phyloP scores from a whole-genome alignment of 2,329 filamentous ascomycete species.

The Neonectria neomacrospora region DNA sequence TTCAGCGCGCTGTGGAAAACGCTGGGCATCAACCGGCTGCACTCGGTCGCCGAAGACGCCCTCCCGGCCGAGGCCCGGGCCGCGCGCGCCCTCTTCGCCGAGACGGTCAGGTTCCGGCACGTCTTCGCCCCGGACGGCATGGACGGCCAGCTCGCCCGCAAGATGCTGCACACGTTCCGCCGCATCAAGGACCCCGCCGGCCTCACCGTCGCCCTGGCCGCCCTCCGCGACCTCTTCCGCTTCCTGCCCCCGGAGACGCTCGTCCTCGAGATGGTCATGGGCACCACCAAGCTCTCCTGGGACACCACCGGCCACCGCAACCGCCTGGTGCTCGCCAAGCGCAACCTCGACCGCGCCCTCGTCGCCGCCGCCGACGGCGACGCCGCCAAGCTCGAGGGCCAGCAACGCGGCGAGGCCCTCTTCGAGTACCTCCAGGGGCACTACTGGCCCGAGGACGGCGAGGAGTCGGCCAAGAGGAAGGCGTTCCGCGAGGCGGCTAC shows the following conservation, averaged over 20 bases:
- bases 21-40: slow-evolving; percentile 61
- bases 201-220: slow-evolving; percentile 58
- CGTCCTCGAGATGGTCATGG: slow-evolving; percentile 59
- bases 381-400: slow-evolving; percentile 49
- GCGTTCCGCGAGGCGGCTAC: slow-evolving; percentile 49
- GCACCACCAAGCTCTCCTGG: slow-evolving; percentile 57
- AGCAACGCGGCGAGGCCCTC: slow-evolving; percentile 53
- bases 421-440: slow-evolving; percentile 56
- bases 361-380: slow-evolving; percentile 46
- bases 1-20: slow-evolving; percentile 75
- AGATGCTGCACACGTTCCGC: slow-evolving; percentile 63
- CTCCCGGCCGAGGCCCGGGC: slow-evolving; percentile 46
- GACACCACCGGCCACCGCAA: slow-evolving; percentile 54
- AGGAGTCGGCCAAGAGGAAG: slow-evolving; percentile 38
- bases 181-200: slow-evolving; percentile 57
- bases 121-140: slow-evolving; percentile 58
- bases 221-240: slow-evolving; percentile 55
- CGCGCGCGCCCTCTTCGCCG: slow-evolving; percentile 58
- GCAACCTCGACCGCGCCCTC: slow-evolving; percentile 55
- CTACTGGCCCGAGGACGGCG: slow-evolving; percentile 48
- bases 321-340: slow-evolving; percentile 56
- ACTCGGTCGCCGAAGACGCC: slow-evolving; percentile 47
- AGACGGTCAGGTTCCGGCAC: slow-evolving; percentile 60
- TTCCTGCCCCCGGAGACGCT: slow-evolving; percentile 59
- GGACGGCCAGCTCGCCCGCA: slow-evolving; percentile 60